These are phyloP conservation scores for Boletus rex-veris DNA, from an alignment of 768 basidiomycete species.

Conservation along the genomic window DNA sequence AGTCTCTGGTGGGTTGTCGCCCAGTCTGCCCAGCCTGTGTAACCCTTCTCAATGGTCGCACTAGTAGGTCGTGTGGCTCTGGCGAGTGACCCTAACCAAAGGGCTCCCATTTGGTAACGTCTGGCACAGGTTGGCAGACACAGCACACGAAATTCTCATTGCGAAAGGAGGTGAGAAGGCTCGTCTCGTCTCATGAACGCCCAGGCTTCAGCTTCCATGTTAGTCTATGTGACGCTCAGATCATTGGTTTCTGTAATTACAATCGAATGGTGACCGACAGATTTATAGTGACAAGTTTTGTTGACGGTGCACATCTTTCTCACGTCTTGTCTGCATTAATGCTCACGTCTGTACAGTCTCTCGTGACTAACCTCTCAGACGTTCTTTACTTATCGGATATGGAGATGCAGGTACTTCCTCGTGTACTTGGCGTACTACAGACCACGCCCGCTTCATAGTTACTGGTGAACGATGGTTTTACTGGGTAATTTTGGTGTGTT, in stretches of 20 bases:
- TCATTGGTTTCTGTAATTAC: not conserved
- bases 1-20: no score
- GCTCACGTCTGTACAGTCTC: not conserved
- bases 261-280: not conserved
- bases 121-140: not conserved
- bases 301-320: not conserved
- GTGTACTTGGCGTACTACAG: no score
- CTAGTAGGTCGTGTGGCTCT: no score
- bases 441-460: not conserved
- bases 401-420: not conserved
- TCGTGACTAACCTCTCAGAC: conserved; percentile 2
- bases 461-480: not conserved
- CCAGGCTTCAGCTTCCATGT: not conserved
- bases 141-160: not conserved
- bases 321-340: not conserved
- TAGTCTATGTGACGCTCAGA: conserved; percentile 1
- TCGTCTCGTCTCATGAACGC: not conserved
- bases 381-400: conserved; percentile 3
- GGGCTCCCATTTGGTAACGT: no score
- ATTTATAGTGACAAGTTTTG: conserved; percentile 2
- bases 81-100: no score
- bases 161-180: conserved; percentile 1
- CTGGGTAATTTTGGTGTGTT: conserved; percentile 6
- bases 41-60: no score
- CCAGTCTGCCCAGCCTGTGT: no score